Percentiles rank a stretch among this genome's conserved stretches.
phyloP scores from a whole-genome alignment of 2,329 filamentous ascomycete genomes.

The Trichophyton mentagrophytes region DNA sequence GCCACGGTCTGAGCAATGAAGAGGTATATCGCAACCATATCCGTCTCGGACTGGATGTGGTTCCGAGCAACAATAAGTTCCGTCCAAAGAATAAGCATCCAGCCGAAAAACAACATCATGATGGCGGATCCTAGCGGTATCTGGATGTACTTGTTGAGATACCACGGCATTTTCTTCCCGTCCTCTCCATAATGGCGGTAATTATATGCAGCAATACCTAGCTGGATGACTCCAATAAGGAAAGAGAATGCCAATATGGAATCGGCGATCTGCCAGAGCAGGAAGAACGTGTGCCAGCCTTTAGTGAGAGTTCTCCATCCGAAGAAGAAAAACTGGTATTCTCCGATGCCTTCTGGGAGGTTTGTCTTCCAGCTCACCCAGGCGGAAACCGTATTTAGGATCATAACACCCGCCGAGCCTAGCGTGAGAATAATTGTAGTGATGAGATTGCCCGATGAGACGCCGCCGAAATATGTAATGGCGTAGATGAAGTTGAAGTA shows the following conservation, averaged over 20 bases:
- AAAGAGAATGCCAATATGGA: not conserved
- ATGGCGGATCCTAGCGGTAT: not conserved
- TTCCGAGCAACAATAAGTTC: conserved; percentile 5
- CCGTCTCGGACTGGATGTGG: conserved; percentile 5
- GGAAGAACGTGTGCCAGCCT: conserved; percentile 6
- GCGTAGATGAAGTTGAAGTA: conserved; percentile 6
- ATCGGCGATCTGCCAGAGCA: conserved; percentile 6
- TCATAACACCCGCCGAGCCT: conserved; percentile 4
- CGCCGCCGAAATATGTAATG: conserved; percentile 3
- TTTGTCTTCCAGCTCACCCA: conserved; percentile 7
- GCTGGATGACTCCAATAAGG: not conserved
- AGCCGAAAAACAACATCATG: not conserved
- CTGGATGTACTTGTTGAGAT: not conserved
- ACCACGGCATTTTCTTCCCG: not conserved
- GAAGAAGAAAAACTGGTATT: conserved; percentile 8
- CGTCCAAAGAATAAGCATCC: conserved; percentile 3
- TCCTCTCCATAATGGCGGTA: not conserved
- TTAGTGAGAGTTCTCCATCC: conserved; percentile 5
- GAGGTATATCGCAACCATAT: conserved; percentile 7
- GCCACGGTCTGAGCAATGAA: conserved; percentile 5
- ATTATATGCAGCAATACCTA: not conserved
- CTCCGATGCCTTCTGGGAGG: conserved; percentile 5
- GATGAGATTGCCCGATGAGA: conserved; percentile 3
- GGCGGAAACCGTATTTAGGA: conserved; percentile 2
- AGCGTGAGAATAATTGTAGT: not conserved